Evolutionary conservation across 768 basidiomycete species (phyloP).

Genomic region (Leccinellum luteum): DNA sequence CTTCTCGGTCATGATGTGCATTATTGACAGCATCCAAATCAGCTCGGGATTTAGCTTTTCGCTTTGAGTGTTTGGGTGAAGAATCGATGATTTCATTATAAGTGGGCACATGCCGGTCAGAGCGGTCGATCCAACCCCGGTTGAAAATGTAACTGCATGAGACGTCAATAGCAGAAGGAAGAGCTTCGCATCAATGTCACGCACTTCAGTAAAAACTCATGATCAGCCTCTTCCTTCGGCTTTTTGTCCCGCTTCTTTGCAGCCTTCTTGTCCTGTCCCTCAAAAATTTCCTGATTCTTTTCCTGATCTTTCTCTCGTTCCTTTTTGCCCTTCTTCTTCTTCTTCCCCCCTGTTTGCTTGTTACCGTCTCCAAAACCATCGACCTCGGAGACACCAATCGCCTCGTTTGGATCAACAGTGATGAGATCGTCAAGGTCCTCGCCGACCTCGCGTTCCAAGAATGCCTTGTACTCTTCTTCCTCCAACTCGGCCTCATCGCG

Average conservation of each 20-base stretch:
- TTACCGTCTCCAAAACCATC: constrained; percentile 26
- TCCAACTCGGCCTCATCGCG: constrained; percentile 74
- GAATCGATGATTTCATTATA: constrained; percentile 72
- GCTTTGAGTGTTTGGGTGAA: constrained; percentile 28
- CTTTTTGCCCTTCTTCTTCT: constrained; percentile 35
- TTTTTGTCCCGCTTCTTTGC: constrained; percentile 19
- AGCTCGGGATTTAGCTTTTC: constrained; percentile 13
- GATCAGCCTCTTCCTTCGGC: constrained; percentile 64
- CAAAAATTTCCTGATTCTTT: constrained; percentile 21
- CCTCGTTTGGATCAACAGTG: constrained; percentile 39
- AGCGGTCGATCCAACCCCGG: constrained; percentile 93
- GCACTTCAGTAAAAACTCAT: constrained; percentile 89
- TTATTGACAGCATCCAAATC: constrained; percentile 18
- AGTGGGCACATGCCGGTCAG: constrained; percentile 72
- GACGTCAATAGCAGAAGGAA: background rate
- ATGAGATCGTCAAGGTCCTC: constrained; percentile 68
- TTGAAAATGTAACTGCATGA: constrained; percentile 85
- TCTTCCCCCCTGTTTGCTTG: constrained; percentile 30
- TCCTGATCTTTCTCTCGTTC: constrained; percentile 32
- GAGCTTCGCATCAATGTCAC: constrained; percentile 25
- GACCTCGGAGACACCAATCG: constrained; percentile 20
- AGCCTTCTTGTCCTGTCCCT: constrained; percentile 22
- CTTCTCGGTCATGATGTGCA: constrained; percentile 2
- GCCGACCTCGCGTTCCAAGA: constrained; percentile 80
- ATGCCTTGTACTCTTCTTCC: constrained; percentile 82